A percentile compares a stretch with the other conserved stretches of the same genome.
Conservation (phyloP, 352 stramenopile genomes). For the Pythium monospermum region DNA sequence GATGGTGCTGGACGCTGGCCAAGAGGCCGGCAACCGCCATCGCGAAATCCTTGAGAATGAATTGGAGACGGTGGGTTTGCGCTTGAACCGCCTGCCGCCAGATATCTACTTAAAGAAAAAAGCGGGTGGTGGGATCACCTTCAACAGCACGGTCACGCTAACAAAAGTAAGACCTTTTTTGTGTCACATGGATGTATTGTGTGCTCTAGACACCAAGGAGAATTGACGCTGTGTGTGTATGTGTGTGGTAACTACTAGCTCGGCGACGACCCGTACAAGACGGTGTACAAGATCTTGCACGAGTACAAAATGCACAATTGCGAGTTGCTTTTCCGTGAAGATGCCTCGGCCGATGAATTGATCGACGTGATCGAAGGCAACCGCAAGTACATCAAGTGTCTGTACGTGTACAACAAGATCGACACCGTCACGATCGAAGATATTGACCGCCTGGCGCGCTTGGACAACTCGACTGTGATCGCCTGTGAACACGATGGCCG, state of each 20-base stretch:
- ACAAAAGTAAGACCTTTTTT: conserved; percentile 69
- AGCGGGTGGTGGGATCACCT: conserved; percentile 92
- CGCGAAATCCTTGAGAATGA: conserved; percentile 98
- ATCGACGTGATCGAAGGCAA: conserved; percentile 99
- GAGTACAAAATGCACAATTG: conserved; percentile 99
- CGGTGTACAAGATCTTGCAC: conserved; percentile 87
- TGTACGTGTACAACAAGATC: conserved; percentile 99
- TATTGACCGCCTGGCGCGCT: conserved; percentile 94
- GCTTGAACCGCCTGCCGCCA: conserved; percentile 95
- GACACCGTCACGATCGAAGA: conserved; percentile 99
- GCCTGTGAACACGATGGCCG: conserved; percentile 84
- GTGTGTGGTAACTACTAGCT: too few relatives aligned
- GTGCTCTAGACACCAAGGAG: neutral
- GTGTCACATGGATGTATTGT: neutral
- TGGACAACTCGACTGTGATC: conserved; percentile 96
- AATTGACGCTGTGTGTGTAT: neutral
- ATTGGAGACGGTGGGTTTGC: conserved; percentile 97
- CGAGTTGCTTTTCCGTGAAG: conserved; percentile 96
- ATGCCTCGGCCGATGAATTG: conserved; percentile 96
- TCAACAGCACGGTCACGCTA: conserved; percentile 94
- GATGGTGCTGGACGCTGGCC: conserved; percentile 98
- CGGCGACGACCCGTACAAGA: conserved; percentile 84
- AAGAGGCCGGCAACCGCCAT: conserved; percentile 96
- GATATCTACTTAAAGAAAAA: conserved; percentile 97
- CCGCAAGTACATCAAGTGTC: conserved; percentile 98